phyloP scores from a whole-genome alignment of 306 rosid genomes.

The Gillenia trifoliata region DNA sequence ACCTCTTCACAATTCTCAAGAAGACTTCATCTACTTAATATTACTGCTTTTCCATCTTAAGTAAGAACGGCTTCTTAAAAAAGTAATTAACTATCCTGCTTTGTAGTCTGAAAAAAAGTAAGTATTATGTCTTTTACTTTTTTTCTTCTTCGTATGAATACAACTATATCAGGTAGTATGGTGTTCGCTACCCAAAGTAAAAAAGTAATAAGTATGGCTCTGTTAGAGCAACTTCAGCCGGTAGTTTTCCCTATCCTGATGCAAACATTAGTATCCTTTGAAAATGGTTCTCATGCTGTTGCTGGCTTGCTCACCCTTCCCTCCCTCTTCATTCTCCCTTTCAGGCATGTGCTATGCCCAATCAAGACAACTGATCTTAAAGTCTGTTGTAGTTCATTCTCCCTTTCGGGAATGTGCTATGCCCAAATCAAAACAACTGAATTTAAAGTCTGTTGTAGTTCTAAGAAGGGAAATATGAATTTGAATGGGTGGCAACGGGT shows the following conservation, averaged over 20 bases:
- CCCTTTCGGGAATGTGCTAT: not conserved
- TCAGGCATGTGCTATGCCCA: not conserved
- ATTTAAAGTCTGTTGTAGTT: not conserved
- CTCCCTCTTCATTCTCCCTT: not conserved
- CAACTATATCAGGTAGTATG: not conserved
- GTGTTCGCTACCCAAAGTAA: not conserved
- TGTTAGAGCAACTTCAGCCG: not conserved
- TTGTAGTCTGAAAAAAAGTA: not conserved
- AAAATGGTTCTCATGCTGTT: not conserved
- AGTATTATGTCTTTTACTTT: not conserved
- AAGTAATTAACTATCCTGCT: not conserved
- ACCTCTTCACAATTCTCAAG: not conserved
- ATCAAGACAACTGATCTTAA: not conserved
- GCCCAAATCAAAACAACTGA: not conserved
- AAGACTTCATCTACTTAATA: not conserved
- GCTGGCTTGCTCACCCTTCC: not conserved
- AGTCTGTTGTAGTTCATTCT: not conserved
- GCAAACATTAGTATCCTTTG: not conserved
- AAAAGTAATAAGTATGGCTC: not conserved
- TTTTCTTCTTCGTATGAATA: not conserved
- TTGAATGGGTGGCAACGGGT: not conserved
- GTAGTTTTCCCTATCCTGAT: not conserved
- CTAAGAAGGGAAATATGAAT: not conserved
- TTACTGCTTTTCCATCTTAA: not conserved
- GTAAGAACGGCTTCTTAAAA: not conserved